Conservation (phyloP, 2,329 filamentous ascomycete genomes). For the Arthrocladium fulminans region DNA sequence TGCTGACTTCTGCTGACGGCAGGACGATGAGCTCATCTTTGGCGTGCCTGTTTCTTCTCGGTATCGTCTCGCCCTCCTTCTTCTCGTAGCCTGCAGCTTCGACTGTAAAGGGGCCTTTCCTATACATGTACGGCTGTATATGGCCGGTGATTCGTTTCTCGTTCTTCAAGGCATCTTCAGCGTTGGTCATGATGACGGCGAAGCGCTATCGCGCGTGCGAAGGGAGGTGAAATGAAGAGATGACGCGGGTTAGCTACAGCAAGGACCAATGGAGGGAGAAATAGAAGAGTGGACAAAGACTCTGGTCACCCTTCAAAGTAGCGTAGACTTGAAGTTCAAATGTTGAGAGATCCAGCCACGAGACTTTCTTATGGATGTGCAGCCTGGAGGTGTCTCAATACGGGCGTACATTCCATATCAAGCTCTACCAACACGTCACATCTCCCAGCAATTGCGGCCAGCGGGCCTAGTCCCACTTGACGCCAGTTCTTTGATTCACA, state of each 20-base stretch:
- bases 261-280: no score
- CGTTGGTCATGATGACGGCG: constrained; percentile 2
- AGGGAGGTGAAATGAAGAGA: background rate
- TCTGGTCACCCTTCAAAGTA: no score
- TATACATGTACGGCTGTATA: constrained; percentile 44
- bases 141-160: constrained; percentile 11
- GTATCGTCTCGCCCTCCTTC: constrained; percentile 72
- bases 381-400: no score
- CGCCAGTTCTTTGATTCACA: no score
- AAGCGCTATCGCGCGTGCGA: background rate
- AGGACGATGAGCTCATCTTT: constrained; percentile 60
- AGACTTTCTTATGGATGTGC: no score
- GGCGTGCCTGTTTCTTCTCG: constrained; percentile 62
- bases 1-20: constrained; percentile 61
- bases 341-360: background rate
- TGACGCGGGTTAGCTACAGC: no score
- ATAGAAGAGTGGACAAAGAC: no score
- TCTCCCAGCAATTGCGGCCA: no score
- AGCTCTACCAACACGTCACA: no score
- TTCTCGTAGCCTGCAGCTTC: constrained; percentile 60
- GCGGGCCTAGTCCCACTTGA: no score
- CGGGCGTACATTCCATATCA: no score
- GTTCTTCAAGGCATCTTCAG: constrained; percentile 10
- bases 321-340: background rate
- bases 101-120: constrained; percentile 65